These are phyloP conservation scores for Arachis stenosperma DNA, from an alignment of 306 rosid species.

Conservation along the genomic window DNA sequence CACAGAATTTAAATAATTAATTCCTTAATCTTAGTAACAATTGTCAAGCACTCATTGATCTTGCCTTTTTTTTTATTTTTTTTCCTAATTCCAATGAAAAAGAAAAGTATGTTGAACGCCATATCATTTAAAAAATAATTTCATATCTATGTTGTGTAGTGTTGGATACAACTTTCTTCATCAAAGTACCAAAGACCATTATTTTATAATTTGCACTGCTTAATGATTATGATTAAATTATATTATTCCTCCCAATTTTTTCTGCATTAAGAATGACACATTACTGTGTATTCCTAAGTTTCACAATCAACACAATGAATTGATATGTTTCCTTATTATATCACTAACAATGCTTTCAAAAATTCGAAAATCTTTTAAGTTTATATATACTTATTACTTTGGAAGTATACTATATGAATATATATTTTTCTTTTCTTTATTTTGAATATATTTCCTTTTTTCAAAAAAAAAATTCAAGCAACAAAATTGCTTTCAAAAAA, in stretches of 20 bases:
- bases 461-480: too few relatives aligned
- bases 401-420: too few relatives aligned
- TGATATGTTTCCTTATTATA: neutral
- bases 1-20: neutral
- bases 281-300: neutral
- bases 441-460: too few relatives aligned
- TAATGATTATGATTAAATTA: neutral
- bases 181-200: constrained; percentile 2
- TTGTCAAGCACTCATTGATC: neutral
- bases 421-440: too few relatives aligned
- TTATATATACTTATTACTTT: neutral
- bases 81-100: neutral
- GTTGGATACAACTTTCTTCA: neutral
- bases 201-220: neutral
- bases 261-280: neutral
- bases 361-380: neutral
- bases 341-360: neutral
- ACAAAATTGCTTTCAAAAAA: too few relatives aligned
- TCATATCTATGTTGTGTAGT: neutral
- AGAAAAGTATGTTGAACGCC: neutral
- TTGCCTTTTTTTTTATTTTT: neutral
- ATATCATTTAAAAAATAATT: neutral
- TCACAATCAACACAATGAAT: neutral
- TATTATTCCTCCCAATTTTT: neutral
- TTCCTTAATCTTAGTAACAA: neutral